Evolutionary conservation across 768 basidiomycete genomes (phyloP).

Genomic region (Pisolithus sp.): DNA sequence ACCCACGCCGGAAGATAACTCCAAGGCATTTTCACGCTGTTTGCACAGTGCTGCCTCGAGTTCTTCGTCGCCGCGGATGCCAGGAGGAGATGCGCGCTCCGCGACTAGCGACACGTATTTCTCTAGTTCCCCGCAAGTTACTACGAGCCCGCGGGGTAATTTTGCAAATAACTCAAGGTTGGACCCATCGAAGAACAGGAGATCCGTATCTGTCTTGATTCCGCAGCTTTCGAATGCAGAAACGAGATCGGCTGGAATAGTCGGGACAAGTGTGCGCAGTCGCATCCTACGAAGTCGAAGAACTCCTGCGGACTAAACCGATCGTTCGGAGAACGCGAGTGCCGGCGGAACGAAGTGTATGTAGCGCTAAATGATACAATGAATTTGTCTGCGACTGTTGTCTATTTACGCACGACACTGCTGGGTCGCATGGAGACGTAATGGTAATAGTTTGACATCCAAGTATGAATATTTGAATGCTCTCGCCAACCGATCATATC

Average conservation of each 20-base stretch:
- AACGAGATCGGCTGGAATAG: constrained; percentile 40
- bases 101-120: constrained; percentile 34
- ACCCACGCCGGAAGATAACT: constrained; percentile 32
- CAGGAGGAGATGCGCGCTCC: constrained; percentile 39
- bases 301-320: no score
- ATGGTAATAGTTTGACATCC: no score
- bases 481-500: no score
- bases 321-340: no score
- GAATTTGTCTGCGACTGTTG: no score
- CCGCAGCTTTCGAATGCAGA: constrained; percentile 39
- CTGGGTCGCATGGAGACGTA: no score
- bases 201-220: constrained; percentile 51
- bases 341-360: no score
- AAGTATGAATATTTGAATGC: no score
- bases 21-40: constrained; percentile 3
- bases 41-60: constrained; percentile 14
- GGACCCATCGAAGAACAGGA: constrained; percentile 43
- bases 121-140: constrained; percentile 44
- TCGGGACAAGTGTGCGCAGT: constrained; percentile 20
- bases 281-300: constrained; percentile 15
- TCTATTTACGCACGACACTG: no score
- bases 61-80: constrained; percentile 26
- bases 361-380: no score
- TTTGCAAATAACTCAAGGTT: constrained; percentile 44
- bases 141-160: constrained; percentile 43